These are phyloP conservation scores for Pestalotiopsis sp. DNA, from an alignment of 2,329 filamentous ascomycete species.

Conservation along the genomic window DNA sequence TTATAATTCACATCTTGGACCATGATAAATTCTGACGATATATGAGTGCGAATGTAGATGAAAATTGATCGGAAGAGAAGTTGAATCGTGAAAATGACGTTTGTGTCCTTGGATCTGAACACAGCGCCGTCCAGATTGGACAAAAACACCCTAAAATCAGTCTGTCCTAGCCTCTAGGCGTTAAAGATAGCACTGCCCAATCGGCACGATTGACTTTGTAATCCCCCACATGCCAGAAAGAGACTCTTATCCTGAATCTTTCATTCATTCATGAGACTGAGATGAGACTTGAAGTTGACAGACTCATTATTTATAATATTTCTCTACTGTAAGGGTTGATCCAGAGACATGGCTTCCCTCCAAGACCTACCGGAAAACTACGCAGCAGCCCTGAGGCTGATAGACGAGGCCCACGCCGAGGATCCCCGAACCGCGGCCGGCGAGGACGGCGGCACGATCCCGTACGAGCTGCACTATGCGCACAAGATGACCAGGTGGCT, in stretches of 20 bases:
- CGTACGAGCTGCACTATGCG: constrained; percentile 81
- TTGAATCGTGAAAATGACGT: too few relatives aligned
- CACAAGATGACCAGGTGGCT: constrained; percentile 79
- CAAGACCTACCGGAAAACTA: constrained; percentile 38
- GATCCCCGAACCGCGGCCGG: constrained; percentile 63
- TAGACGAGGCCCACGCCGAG: constrained; percentile 71
- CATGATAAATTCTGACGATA: too few relatives aligned
- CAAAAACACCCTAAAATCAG: not conserved
- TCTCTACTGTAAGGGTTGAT: not conserved
- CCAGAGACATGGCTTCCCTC: constrained; percentile 1
- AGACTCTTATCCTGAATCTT: not conserved
- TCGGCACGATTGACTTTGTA: constrained; percentile 5
- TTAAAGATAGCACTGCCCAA: constrained; percentile 9
- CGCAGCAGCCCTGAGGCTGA: constrained; percentile 60
- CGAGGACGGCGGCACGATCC: constrained; percentile 22
- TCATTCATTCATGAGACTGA: not conserved
- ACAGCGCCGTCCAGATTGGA: too few relatives aligned
- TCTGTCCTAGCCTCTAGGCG: too few relatives aligned
- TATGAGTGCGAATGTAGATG: too few relatives aligned
- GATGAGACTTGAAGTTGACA: not conserved
- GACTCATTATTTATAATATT: not conserved
- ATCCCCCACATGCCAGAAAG: constrained; percentile 6
- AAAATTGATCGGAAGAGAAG: too few relatives aligned
- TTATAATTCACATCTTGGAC: too few relatives aligned
- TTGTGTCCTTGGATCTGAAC: too few relatives aligned